Evolutionary conservation across 106 monocot species (phyloP).

Genomic region (Dendrobium huoshanense): DNA sequence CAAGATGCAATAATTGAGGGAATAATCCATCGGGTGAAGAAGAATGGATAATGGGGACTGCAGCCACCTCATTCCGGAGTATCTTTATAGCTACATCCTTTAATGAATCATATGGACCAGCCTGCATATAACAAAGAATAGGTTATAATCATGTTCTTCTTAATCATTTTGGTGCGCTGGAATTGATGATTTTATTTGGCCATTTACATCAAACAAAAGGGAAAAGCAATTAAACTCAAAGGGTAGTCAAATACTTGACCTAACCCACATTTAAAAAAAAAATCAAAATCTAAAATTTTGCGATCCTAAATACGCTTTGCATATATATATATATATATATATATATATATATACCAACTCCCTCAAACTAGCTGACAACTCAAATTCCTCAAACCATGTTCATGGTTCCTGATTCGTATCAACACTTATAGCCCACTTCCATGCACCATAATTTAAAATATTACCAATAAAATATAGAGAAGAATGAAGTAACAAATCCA

Average conservation of each 20-base stretch:
- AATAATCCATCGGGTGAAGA: constrained; percentile 66
- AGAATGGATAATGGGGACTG: constrained; percentile 83
- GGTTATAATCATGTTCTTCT: not conserved
- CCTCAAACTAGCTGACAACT: not conserved
- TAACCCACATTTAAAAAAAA: not conserved
- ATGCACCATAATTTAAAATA: too few species aligned
- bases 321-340: not conserved
- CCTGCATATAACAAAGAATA: constrained; percentile 33
- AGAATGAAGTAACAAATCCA: too few species aligned
- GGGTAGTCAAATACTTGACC: not conserved
- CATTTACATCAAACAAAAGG: not conserved
- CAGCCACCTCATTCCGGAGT: constrained; percentile 73
- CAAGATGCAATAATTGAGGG: constrained; percentile 83
- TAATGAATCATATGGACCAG: constrained; percentile 74
- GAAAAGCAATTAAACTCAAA: not conserved
- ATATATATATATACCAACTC: not conserved
- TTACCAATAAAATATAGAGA: too few species aligned
- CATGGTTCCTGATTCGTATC: too few species aligned
- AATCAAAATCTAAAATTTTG: not conserved
- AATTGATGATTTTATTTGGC: not conserved
- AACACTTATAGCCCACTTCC: too few species aligned
- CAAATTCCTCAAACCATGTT: not conserved
- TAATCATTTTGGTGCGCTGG: not conserved
- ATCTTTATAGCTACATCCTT: constrained; percentile 90
- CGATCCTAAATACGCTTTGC: not conserved